These are phyloP conservation scores for Canavalia gladiata DNA, from an alignment of 306 rosid genomes.

Conservation along the genomic window DNA sequence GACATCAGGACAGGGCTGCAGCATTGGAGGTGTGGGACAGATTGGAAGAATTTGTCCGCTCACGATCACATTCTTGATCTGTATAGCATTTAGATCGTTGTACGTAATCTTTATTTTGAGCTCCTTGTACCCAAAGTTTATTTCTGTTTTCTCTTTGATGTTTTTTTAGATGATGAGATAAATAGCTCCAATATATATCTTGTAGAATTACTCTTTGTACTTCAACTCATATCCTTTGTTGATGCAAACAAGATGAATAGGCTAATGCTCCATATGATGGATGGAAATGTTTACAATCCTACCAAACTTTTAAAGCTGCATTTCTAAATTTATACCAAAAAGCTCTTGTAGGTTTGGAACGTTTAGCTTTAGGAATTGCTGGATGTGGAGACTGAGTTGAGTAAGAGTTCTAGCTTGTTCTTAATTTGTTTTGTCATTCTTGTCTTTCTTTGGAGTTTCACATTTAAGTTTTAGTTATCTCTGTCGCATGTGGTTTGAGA, in stretches of 20 bases:
- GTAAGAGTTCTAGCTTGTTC: not conserved
- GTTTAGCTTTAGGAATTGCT: slow-evolving; percentile 3
- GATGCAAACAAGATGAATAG: not conserved
- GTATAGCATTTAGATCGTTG: slow-evolving; percentile 38
- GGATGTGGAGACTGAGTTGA: not conserved
- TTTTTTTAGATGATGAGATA: slow-evolving; percentile 15
- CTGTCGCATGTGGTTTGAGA: not conserved
- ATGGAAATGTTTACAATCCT: not conserved
- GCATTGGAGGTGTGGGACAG: slow-evolving; percentile 99
- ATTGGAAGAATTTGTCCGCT: slow-evolving; percentile 91
- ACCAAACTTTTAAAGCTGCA: not conserved
- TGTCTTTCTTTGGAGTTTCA: not conserved
- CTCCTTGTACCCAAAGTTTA: slow-evolving; percentile 1
- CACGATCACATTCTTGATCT: slow-evolving; percentile 89
- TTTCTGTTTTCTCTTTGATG: slow-evolving; percentile 29
- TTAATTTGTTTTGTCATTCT: not conserved
- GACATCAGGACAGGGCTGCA: slow-evolving; percentile 98
- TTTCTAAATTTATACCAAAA: not conserved
- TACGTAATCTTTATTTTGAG: slow-evolving; percentile 44
- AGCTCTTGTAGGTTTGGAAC: slow-evolving; percentile 1
- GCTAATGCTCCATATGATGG: not conserved
- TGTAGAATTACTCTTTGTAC: slow-evolving; percentile 14
- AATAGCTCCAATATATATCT: not conserved
- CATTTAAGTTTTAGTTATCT: not conserved
- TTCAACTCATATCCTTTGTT: not conserved